Conservation (phyloP, 192 early-diverging fungal species). For the Linnemannia schmuckeri region DNA sequence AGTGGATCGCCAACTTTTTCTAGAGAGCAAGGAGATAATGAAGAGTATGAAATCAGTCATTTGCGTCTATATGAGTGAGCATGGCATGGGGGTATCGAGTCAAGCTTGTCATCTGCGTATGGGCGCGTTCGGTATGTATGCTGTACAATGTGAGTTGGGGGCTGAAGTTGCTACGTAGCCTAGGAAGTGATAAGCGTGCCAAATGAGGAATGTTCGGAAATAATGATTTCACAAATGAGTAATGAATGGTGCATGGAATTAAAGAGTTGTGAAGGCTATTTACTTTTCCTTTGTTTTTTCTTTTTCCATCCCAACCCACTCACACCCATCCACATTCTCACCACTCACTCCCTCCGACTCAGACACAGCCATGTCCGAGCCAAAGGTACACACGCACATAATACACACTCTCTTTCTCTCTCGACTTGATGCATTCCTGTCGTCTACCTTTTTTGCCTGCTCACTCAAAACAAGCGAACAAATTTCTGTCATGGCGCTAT, state of each 20-base stretch:
- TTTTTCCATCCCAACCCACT: constrained; percentile 1
- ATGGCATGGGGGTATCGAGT: neutral
- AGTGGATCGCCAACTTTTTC: constrained; percentile 55
- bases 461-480: no score
- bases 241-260: constrained; percentile 34
- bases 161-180: neutral
- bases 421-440: no score
- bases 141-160: neutral
- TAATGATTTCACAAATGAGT: constrained; percentile 30
- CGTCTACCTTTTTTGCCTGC: neutral
- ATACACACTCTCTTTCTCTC: no score
- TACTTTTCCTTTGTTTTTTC: neutral
- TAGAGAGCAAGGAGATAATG: neutral
- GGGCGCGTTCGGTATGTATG: no score
- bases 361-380: constrained; percentile 41
- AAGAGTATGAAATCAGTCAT: no score
- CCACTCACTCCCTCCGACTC: neutral
- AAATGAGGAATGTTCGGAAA: neutral
- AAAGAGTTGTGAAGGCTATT: neutral
- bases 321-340: neutral
- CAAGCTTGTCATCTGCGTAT: neutral
- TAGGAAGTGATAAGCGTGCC: no score
- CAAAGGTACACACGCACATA: constrained; percentile 37
- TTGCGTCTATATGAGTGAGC: neutral
- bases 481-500: constrained; percentile 3